Evolutionary conservation across 768 basidiomycete genomes (phyloP).

Genomic region (Panaeolus papilionaceus): DNA sequence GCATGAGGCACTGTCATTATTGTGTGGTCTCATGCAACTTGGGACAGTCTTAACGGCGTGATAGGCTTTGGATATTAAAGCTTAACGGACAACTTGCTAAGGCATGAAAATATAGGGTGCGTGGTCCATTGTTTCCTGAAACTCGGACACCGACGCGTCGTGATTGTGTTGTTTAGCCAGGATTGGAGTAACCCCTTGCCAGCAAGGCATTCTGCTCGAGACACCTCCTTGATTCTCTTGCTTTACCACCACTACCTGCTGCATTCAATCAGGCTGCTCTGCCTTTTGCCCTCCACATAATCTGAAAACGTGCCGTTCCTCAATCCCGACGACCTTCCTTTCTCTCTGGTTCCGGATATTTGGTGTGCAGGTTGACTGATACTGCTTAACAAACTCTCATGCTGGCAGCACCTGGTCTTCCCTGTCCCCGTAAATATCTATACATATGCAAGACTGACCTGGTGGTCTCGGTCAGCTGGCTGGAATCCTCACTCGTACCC

Average conservation of each 20-base stretch:
- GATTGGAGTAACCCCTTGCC: constrained; percentile 1
- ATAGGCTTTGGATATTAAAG: neutral
- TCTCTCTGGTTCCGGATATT: neutral
- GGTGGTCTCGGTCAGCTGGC: neutral
- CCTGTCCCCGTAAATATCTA: neutral
- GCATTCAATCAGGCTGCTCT: neutral
- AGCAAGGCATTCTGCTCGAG: neutral
- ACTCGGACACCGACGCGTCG: neutral
- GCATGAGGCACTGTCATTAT: neutral
- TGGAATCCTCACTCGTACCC: neutral
- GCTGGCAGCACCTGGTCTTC: neutral
- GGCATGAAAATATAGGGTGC: neutral
- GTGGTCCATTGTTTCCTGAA: neutral
- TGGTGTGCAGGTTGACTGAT: neutral
- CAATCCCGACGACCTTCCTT: neutral
- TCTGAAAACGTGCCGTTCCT: neutral
- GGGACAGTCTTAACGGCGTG: neutral
- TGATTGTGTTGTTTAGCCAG: constrained; percentile 8
- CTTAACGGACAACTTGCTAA: neutral
- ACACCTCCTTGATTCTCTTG: neutral
- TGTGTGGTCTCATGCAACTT: neutral
- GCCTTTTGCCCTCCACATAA: too few relatives aligned
- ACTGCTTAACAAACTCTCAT: neutral
- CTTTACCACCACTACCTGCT: neutral
- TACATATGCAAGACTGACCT: neutral